These are phyloP conservation scores for Mollisiaceae sp. DNA, from an alignment of 2,329 filamentous ascomycete genomes.

Conservation along the genomic window DNA sequence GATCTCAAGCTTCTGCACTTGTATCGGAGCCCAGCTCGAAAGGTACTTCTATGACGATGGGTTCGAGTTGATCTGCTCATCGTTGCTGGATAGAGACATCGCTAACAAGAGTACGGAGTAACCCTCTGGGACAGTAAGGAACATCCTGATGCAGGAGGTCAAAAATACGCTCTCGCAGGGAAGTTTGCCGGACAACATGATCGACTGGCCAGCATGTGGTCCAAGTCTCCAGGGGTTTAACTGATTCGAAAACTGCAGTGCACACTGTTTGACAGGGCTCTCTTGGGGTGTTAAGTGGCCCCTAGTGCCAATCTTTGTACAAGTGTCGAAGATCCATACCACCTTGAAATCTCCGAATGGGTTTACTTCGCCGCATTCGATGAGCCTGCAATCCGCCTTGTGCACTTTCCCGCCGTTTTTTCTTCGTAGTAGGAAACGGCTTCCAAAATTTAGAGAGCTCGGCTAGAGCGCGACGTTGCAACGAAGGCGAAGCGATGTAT, in stretches of 20 bases:
- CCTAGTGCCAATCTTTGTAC: constrained; percentile 24
- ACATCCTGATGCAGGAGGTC: constrained; percentile 17
- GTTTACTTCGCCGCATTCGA: constrained; percentile 26
- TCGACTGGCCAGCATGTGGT: constrained; percentile 26
- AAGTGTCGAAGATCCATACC: constrained; percentile 29
- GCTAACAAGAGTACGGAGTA: constrained; percentile 12
- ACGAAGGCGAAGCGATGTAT: constrained; percentile 31
- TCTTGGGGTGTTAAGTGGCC: constrained; percentile 19
- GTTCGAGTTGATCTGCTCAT: constrained; percentile 15
- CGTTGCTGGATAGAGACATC: constrained; percentile 17
- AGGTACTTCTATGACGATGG: constrained; percentile 21
- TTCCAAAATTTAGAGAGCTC: constrained; percentile 22
- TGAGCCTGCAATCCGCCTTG: constrained; percentile 10
- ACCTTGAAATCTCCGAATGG: constrained; percentile 34
- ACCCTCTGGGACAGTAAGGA: not conserved
- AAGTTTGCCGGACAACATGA: constrained; percentile 28
- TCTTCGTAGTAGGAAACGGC: constrained; percentile 16
- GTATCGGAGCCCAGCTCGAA: constrained; percentile 7
- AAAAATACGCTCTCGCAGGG: constrained; percentile 17
- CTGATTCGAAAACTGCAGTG: constrained; percentile 20
- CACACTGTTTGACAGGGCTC: constrained; percentile 11
- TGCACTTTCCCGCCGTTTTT: constrained; percentile 7
- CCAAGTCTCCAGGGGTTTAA: constrained; percentile 23
- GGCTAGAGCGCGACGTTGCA: constrained; percentile 30
- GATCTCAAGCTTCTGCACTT: constrained; percentile 1